These are phyloP conservation scores for Peronosclerospora sorghi DNA, from an alignment of 352 stramenopile genomes.

Conservation along the genomic window DNA sequence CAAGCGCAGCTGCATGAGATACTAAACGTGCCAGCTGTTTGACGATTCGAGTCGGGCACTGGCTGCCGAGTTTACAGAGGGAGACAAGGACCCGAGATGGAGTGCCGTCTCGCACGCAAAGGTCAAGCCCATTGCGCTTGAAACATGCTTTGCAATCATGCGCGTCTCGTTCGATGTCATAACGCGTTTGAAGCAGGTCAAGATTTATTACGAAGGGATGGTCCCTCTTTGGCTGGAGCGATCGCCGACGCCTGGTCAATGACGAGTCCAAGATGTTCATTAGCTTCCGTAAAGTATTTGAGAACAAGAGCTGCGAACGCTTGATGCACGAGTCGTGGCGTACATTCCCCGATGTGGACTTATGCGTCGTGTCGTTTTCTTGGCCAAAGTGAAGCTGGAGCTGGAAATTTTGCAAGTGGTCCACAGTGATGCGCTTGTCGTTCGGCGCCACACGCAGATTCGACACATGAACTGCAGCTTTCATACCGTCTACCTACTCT, in stretches of 20 bases:
- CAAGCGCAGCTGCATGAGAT: constrained; percentile 37
- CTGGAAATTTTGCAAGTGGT: constrained; percentile 39
- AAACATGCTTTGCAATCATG: constrained; percentile 37
- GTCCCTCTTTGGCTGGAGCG: constrained; percentile 49
- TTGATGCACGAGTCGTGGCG: constrained; percentile 44
- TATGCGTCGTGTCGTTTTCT: constrained; percentile 43
- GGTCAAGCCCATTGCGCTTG: constrained; percentile 9
- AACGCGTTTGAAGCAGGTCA: constrained; percentile 29
- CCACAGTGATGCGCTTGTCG: constrained; percentile 37
- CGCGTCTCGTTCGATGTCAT: constrained; percentile 47
- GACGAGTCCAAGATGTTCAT: constrained; percentile 42
- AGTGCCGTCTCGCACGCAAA: constrained; percentile 38
- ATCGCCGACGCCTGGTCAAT: constrained; percentile 34
- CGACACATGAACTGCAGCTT: constrained; percentile 33
- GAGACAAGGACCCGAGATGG: constrained; percentile 32
- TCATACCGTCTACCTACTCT: constrained; percentile 65
- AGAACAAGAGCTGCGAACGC: constrained; percentile 16
- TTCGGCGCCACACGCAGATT: constrained; percentile 51
- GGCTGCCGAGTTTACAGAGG: constrained; percentile 32
- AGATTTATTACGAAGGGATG: constrained; percentile 38
- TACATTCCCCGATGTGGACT: constrained; percentile 19
- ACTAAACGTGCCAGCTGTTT: constrained; percentile 48
- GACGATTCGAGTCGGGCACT: constrained; percentile 25
- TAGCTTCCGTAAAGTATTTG: constrained; percentile 44
- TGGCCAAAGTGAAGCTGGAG: constrained; percentile 27